phyloP scores from a whole-genome alignment of 176 grass and related monocot species.

The Luzula sylvatica region DNA sequence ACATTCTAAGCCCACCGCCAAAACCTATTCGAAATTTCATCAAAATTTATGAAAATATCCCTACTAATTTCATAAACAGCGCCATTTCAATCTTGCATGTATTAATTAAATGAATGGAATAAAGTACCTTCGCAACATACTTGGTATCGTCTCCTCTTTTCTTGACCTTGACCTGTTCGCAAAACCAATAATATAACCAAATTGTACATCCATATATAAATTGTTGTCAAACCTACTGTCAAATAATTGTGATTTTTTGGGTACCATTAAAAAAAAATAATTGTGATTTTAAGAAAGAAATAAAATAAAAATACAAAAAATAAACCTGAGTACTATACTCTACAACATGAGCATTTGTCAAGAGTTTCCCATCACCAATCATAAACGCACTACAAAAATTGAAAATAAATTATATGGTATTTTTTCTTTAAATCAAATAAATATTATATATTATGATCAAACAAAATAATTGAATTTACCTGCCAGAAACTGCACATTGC shows the following conservation, averaged over 20 bases:
- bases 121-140: slow-evolving; percentile 85
- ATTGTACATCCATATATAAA: too few relatives aligned
- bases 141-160: slow-evolving; percentile 96
- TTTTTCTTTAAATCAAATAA: neutral
- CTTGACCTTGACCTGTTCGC: slow-evolving; percentile 78
- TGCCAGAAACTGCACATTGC: slow-evolving; percentile 75
- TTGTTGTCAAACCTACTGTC: too few relatives aligned
- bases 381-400: slow-evolving; percentile 76
- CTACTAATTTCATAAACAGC: too few relatives aligned
- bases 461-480: slow-evolving; percentile 31
- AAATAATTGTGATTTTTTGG: too few relatives aligned
- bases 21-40: slow-evolving; percentile 67
- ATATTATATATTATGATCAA: neutral
- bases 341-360: slow-evolving; percentile 97
- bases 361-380: slow-evolving; percentile 87
- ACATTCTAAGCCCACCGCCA: slow-evolving; percentile 85
- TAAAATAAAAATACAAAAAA: neutral
- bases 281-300: neutral
- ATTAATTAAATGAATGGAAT: neutral
- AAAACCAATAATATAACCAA: slow-evolving; percentile 21
- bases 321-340: slow-evolving; percentile 79
- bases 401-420: slow-evolving; percentile 1
- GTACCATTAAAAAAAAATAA: too few relatives aligned
- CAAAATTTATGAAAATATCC: too few relatives aligned
- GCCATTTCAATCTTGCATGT: too few relatives aligned